Conservation (phyloP, 345 rosid species). For the Eucalyptus paniculata region DNA sequence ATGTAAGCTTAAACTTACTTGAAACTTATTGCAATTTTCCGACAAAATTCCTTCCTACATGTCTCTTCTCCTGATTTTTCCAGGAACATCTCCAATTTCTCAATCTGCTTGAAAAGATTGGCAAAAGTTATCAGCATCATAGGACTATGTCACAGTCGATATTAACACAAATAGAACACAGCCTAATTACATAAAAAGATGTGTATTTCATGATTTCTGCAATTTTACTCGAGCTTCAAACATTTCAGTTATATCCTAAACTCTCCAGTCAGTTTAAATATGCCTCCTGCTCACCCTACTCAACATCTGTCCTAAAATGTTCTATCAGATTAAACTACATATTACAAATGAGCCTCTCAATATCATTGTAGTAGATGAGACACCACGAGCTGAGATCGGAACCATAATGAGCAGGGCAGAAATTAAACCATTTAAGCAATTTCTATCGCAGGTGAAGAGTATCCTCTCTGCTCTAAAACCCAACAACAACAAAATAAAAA, state of each 20-base stretch:
- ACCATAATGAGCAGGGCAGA: background rate
- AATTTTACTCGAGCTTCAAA: background rate
- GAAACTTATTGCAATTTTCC: constrained; percentile 44
- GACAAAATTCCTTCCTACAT: constrained; percentile 29
- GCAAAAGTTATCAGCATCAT: background rate
- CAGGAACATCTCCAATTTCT: constrained; percentile 44
- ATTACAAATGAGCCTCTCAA: background rate
- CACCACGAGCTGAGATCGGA: background rate
- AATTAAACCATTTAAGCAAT: background rate
- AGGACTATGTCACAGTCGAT: background rate
- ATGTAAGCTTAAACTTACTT: constrained; percentile 21
- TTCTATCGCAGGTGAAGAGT: background rate
- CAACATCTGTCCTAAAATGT: background rate
- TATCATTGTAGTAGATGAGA: background rate
- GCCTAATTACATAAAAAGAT: background rate
- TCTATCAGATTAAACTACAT: background rate
- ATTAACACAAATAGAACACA: background rate
- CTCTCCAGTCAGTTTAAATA: background rate
- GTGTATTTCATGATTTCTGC: background rate
- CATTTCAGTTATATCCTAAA: background rate
- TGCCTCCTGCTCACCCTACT: background rate
- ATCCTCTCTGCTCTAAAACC: background rate
- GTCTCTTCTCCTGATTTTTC: constrained; percentile 11
- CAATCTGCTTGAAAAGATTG: constrained; percentile 12
- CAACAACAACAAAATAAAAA: background rate